Percentiles rank a stretch among this genome's conserved stretches.
phyloP scores from a whole-genome alignment of 2,329 filamentous ascomycete genomes.

The Penicillium sp. region DNA sequence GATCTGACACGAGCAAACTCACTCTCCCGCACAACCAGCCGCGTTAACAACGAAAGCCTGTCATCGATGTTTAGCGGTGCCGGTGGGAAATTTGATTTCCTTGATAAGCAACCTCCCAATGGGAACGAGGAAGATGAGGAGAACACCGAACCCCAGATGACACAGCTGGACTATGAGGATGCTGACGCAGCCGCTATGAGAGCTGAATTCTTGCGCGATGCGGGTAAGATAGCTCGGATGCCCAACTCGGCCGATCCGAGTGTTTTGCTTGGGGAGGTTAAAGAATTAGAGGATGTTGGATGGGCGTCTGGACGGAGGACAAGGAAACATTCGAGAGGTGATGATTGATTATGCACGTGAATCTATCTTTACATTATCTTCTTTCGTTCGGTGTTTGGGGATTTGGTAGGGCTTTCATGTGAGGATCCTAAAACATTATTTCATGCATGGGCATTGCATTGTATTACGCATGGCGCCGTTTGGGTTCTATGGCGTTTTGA shows the following conservation, averaged over 20 bases:
- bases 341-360: slow-evolving; percentile 13
- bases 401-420: background rate
- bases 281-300: slow-evolving; percentile 34
- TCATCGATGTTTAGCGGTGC: slow-evolving; percentile 32
- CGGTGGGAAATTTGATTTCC: slow-evolving; percentile 33
- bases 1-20: slow-evolving; percentile 21
- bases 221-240: slow-evolving; percentile 44
- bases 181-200: slow-evolving; percentile 56
- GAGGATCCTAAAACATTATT: background rate
- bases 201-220: slow-evolving; percentile 53
- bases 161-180: slow-evolving; percentile 51
- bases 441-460: background rate
- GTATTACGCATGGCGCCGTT: background rate
- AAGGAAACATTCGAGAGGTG: slow-evolving; percentile 25
- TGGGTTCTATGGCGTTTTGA: background rate
- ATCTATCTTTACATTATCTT: background rate
- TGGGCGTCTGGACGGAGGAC: slow-evolving; percentile 39
- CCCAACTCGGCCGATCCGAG: slow-evolving; percentile 13
- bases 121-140: slow-evolving; percentile 32
- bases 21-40: slow-evolving; percentile 26
- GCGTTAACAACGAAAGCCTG: slow-evolving; percentile 27
- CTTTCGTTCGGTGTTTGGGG: background rate
- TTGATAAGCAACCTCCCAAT: slow-evolving; percentile 19
- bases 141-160: slow-evolving; percentile 42
- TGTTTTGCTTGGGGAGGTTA: slow-evolving; percentile 29